Base-by-base conservation (phyloP, 208 protist genomes). In the Wallacemonas sp. region DNA sequence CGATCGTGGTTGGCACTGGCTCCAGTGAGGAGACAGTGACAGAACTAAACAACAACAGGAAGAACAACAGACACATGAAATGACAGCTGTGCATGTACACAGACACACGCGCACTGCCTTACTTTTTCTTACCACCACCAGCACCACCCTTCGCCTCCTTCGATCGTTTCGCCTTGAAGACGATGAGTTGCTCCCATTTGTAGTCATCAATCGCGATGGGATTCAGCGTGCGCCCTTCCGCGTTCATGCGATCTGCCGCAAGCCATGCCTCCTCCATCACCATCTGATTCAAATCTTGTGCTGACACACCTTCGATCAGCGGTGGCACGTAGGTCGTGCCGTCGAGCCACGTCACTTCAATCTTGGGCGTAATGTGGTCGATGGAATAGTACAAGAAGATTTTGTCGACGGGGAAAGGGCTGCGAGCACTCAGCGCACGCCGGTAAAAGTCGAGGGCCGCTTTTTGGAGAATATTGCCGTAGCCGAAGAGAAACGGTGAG, bases 261-360 rank as follows among this genome's bases (percentile, higher is more conserved):
- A 96, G 66, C 86, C 88, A 96, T 24, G 86, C 87, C 78, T 91
- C 77, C 75, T 96, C 91, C 91, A 96, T 96, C 42, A 96, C 83
- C 85, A 91, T 94, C 70, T 96, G 91, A 65, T 94, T 94, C 12
- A 96, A 31, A 53, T 94, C 86, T 60, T 94, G 88, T 62, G 88
- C 58, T 19, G 34, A 81, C 26, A 84, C 76, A 17, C 88, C 88
- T 67, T 96, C 91, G 67, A 96, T 79, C 39, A 96, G 68, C 19
- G 91, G 91, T 21, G 91, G 91, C 21, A 77, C 69, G 68, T 96
- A 96, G 19, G 73, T 76, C n/a, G 72, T 90, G 15, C 88, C 91
- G 58, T 96, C 84, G 21, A 94, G 78, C 88, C 91, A 96, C 17
- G 83, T 91, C 54, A 96, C 88, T 51, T 96, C 91, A 54, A 96